Base-by-base conservation (phyloP, 306 rosid genomes). In the Prunus mume region DNA sequence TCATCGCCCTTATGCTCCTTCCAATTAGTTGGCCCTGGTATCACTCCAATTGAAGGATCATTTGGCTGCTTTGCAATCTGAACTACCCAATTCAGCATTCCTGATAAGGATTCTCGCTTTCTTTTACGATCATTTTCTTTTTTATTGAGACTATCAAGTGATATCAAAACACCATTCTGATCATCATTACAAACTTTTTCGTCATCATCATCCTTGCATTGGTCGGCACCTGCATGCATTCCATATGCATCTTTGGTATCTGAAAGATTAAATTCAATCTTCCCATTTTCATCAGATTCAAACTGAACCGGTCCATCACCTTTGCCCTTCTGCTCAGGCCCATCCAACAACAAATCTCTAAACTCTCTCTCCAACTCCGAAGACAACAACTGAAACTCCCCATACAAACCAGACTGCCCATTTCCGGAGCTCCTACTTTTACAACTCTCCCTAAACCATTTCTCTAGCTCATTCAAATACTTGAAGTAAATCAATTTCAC, bases 31-130 rank as follows among this genome's bases (percentile, higher is more conserved):
- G 92, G 82, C 83, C 76, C 87, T n/a, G 89, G 93, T 60, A 85
- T 75, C 19, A 47, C 76, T 65, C 76, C 85, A 72, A 73, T 52
- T 73, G 87, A 83, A 81, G 86, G 87, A 85, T 78, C 86, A 14
- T 32, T 77, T 19, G 90, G 89, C 76, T 73, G 75, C 81, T 74
- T 89, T 30, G 97, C 97, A 49, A 65, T 17, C 68, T 74, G 80
- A 60, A 43, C 84, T 60, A 86, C 77, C 98, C 98, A 95, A 67
- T 84, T 85, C 82, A 95, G 78, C 95, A 92, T 84, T 78, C 83
- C 90, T 10, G 84, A 82, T 47, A 85, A 80, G 50, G 81, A 67
- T 69, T 90, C 96, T 62, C 89, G 83, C 74, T 88, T 90, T 80
- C 97, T 90, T 82, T 90, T 87, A 71, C 71, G 80, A 22, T 76